These are phyloP conservation scores for Coleophoma crateriformis DNA, from an alignment of 2,329 filamentous ascomycete species.

Conservation along the genomic window DNA sequence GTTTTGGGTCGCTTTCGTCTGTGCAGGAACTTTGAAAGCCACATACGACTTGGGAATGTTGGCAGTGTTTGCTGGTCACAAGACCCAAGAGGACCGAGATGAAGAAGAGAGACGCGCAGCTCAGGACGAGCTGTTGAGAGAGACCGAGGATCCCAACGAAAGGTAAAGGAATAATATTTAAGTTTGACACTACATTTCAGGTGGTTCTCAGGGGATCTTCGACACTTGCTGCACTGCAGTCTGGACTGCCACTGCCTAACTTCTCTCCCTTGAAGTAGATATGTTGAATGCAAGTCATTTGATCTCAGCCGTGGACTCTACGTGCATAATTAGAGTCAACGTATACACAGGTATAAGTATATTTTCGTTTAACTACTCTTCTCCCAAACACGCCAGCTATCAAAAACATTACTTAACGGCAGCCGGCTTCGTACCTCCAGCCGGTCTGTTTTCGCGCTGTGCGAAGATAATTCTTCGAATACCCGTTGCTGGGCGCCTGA, in stretches of 20 bases:
- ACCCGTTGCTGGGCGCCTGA: slow-evolving; percentile 1
- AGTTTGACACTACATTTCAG: too few relatives aligned
- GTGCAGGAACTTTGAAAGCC: slow-evolving; percentile 58
- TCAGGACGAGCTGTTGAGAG: slow-evolving; percentile 10
- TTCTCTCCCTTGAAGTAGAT: too few relatives aligned
- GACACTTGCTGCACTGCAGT: too few relatives aligned
- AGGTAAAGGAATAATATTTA: neutral
- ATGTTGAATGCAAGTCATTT: neutral
- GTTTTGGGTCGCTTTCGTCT: slow-evolving; percentile 58
- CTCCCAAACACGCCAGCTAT: neutral
- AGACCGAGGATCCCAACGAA: slow-evolving; percentile 3
- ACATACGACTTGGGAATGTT: slow-evolving; percentile 55
- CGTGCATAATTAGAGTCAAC: neutral
- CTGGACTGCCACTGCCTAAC: too few relatives aligned
- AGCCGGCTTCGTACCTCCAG: slow-evolving; percentile 1
- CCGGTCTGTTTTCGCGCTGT: slow-evolving; percentile 1
- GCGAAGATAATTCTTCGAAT: neutral
- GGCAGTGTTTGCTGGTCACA: slow-evolving; percentile 36
- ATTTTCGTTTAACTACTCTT: neutral
- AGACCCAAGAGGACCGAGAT: slow-evolving; percentile 17
- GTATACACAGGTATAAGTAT: neutral
- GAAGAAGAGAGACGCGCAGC: slow-evolving; percentile 12
- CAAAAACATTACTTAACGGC: slow-evolving; percentile 1
- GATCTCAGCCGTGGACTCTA: neutral
- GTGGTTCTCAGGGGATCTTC: too few relatives aligned